phyloP scores from a whole-genome alignment of 371 early-diverging fungal species.

The Rhizomucor pusillus region DNA sequence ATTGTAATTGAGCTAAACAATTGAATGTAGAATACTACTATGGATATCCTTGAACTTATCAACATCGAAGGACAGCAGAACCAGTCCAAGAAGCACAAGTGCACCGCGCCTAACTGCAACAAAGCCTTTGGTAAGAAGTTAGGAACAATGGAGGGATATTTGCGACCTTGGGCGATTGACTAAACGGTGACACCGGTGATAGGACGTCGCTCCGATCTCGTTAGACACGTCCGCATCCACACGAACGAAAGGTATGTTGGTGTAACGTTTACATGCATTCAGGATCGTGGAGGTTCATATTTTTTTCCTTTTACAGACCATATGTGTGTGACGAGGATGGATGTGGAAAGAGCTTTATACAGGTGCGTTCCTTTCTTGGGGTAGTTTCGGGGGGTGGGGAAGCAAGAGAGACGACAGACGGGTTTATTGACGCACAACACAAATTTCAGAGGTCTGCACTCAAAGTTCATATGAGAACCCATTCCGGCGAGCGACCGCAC shows the following conservation, averaged over 20 bases:
- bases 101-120: constrained; percentile 60
- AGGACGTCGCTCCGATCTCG: constrained; percentile 69
- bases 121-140: constrained; percentile 61
- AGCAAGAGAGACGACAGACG: too few species aligned
- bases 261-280: not conserved
- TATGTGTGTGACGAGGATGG: constrained; percentile 62
- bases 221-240: constrained; percentile 77
- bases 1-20: not conserved
- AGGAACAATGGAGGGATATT: not conserved
- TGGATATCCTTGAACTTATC: constrained; percentile 72
- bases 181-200: not conserved
- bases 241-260: constrained; percentile 58
- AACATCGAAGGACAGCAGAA: constrained; percentile 51
- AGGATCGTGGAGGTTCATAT: not conserved
- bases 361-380: constrained; percentile 7
- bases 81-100: constrained; percentile 55
- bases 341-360: constrained; percentile 77
- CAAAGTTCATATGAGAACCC: constrained; percentile 76
- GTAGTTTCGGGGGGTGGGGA: too few species aligned
- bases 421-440: too few species aligned
- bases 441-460: constrained; percentile 69
- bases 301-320: constrained; percentile 32
- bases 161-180: not conserved
- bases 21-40: constrained; percentile 10
- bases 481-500: constrained; percentile 81